Percentiles rank a stretch among this genome's conserved stretches.
phyloP scores from a whole-genome alignment of 2,329 filamentous ascomycete species.

The Phoma herbarum region DNA sequence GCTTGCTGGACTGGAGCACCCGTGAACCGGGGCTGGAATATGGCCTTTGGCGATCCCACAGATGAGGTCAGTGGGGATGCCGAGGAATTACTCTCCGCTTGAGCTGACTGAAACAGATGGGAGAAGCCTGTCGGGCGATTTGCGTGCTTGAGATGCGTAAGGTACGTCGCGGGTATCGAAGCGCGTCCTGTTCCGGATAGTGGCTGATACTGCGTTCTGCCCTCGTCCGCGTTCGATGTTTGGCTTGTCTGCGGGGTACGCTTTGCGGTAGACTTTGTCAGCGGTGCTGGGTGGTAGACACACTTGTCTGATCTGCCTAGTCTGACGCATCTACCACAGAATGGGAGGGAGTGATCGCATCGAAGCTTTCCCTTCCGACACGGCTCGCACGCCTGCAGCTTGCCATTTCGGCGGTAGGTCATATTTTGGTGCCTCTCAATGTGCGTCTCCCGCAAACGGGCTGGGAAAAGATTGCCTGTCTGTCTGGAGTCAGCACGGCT shows the following conservation, averaged over 20 bases:
- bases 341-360: conserved; percentile 49
- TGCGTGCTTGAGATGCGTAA: conserved; percentile 8
- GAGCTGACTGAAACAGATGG: neutral
- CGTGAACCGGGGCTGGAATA: neutral
- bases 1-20: neutral
- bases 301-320: conserved; percentile 42
- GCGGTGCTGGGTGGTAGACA: conserved; percentile 49
- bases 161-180: conserved; percentile 1
- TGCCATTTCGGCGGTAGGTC: conserved; percentile 48
- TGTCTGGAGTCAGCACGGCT: conserved; percentile 10
- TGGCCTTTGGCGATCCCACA: neutral
- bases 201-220: neutral
- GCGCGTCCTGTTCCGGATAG: neutral
- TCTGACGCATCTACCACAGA: conserved; percentile 45
- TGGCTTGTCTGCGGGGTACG: conserved; percentile 16
- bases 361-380: conserved; percentile 49
- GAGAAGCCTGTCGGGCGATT: conserved; percentile 1
- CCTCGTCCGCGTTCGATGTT: conserved; percentile 8
- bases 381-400: conserved; percentile 50
- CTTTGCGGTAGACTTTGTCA: conserved; percentile 37
- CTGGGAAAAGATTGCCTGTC: conserved; percentile 45
- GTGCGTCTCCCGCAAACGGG: conserved; percentile 36
- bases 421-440: conserved; percentile 40
- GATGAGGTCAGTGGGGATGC: neutral
- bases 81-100: neutral